Base-by-base conservation (phyloP, 306 rosid species). In the Hippophae gyantsensis region DNA sequence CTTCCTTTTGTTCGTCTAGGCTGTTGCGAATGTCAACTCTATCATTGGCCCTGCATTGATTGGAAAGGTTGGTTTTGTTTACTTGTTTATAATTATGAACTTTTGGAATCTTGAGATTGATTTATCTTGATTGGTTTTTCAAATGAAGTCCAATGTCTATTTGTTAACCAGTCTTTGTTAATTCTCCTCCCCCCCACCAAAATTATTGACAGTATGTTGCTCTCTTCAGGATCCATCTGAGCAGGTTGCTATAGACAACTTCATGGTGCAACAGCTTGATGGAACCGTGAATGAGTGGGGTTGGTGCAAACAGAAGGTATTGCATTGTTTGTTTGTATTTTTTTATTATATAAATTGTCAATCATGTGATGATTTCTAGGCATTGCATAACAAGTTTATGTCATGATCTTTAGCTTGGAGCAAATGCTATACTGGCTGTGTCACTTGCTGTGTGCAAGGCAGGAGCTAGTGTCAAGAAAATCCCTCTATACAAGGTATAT, bases 281-380 rank as follows among this genome's bases (percentile, higher is more conserved):
- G 99, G 94, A 75, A 93, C 99, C 42, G 86, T 80, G 56, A 93
- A 93, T 6, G 97, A 93, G 78, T 93, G 99, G 97, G 99, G 99
- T 56, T 93, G 99, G 99, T 93, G 99, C 85, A 88, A 93, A 63
- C 85, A 88, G 66, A 93, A 88, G 99, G 99, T 88, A 63, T 59
- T 42, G 12, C 12, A 9, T 0, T 13, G 8, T 26, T 11, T 48
- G 43, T 13, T 10, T 32, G 11, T 47, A 25, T 41, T 10, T 58
- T 18, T 42, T 68, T 65, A 18, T 49, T 12, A 4, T 32, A 32
- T 32, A 32, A 32, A 32, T 32, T 2, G 38, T 32, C 1, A 32
- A 32, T 4, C 38, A 32, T 32, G 38, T 32, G 38, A 32, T 32
- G 38, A 32, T 32, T 3, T 32, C 5, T 32, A 32, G 38, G 38